A percentile compares a stretch with the other conserved stretches of the same genome.
These are phyloP conservation scores for Camelina neglecta DNA, from an alignment of 345 rosid genomes.

Conservation along the genomic window DNA sequence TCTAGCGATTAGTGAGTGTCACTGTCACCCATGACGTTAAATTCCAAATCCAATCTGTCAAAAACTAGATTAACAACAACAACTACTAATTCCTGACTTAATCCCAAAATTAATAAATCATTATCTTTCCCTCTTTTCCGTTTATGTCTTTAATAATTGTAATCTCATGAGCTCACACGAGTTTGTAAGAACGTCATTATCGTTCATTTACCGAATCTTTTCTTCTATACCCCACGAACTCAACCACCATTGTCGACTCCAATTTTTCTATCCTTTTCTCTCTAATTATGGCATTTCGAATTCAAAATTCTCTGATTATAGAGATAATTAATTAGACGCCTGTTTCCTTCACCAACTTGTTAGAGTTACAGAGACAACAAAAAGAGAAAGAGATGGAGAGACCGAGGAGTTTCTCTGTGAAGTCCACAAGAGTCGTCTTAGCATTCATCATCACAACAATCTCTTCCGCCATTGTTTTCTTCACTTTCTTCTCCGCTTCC, in stretches of 20 bases:
- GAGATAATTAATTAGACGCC: neutral
- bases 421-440: constrained; percentile 61
- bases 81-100: too few species aligned
- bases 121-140: constrained; percentile 26
- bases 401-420: constrained; percentile 75
- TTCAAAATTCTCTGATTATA: constrained; percentile 3
- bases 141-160: constrained; percentile 29
- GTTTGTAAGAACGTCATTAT: constrained; percentile 35
- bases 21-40: constrained; percentile 30
- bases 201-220: constrained; percentile 34
- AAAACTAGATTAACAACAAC: too few species aligned
- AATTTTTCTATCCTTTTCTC: constrained; percentile 3
- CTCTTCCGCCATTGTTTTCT: constrained; percentile 62
- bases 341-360: neutral
- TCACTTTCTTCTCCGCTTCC: constrained; percentile 62
- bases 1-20: constrained; percentile 12
- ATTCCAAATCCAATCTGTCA: constrained; percentile 35
- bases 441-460: constrained; percentile 54
- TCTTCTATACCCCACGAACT: constrained; percentile 23
- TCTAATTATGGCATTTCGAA: neutral
- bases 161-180: constrained; percentile 39
- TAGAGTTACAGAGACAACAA: neutral
- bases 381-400: constrained; percentile 65
- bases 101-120: neutral
- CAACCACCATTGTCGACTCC: constrained; percentile 35